Evolutionary conservation across 345 rosid species (phyloP).

Genomic region (Citrus maxima): DNA sequence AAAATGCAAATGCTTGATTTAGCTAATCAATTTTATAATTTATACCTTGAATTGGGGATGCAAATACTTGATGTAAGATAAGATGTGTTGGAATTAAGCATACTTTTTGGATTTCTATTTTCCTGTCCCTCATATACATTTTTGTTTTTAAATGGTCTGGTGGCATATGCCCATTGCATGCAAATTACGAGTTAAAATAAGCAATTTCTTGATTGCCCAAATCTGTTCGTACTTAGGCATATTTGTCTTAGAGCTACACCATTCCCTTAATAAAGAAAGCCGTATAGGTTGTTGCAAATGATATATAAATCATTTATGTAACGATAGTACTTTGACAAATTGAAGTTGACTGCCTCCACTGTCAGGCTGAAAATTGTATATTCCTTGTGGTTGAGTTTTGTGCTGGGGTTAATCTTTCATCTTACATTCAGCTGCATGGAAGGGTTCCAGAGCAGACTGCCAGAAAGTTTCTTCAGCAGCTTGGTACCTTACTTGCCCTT

Average conservation of each 20-base stretch:
- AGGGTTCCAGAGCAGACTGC: constrained; percentile 48
- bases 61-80: background rate
- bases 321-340: background rate
- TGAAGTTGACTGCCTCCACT: background rate
- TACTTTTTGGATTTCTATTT: background rate
- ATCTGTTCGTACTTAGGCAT: too few relatives aligned
- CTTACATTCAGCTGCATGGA: constrained; percentile 44
- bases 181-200: too few relatives aligned
- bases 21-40: too few relatives aligned
- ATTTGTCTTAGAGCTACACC: too few relatives aligned
- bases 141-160: too few relatives aligned
- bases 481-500: constrained; percentile 41
- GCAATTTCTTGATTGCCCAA: too few relatives aligned
- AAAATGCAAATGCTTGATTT: too few relatives aligned
- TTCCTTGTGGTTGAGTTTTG: constrained; percentile 59
- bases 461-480: constrained; percentile 53
- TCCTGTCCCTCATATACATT: too few relatives aligned
- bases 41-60: background rate
- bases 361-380: constrained; percentile 42
- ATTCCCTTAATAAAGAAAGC: too few relatives aligned
- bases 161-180: too few relatives aligned
- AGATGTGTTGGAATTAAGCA: too few relatives aligned
- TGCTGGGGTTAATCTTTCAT: constrained; percentile 53
- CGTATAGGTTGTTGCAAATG: background rate
- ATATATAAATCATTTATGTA: background rate